Base-by-base conservation (phyloP, 1,284 basidiomycete species). In the Mycosarcoma maydis region DNA sequence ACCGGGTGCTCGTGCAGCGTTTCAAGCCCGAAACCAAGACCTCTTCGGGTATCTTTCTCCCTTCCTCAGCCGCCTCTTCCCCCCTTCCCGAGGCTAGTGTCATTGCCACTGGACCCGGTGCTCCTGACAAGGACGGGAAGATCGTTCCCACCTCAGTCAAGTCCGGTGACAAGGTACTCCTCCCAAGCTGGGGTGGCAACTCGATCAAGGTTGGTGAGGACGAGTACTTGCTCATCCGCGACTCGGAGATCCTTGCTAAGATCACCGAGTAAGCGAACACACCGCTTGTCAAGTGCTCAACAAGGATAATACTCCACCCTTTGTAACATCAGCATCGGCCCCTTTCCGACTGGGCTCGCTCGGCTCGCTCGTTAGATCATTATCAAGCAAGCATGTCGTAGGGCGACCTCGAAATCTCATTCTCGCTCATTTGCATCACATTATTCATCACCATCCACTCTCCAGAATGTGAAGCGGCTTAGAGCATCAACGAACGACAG, bases 121-220 rank as follows among this genome's bases (percentile, higher is more conserved):
- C 91, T 24, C 89, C 89, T 26, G 88, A 91, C 86, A 92, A 92
- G 75, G 88, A 92, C 6, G 94, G 95, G 41, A 83, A 86, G 32
- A 59, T 95, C 17, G 84, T 90, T n/a, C 91, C 94, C 11, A 87
- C 89, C 22, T 84, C 85, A 33, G 94, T 98, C 54, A 89, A 91
- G 85, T 86, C 89, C 26, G 95, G 95, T 42, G 95, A 98, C 85
- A 88, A 91, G 34, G 94, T 98, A 9, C 86, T 98, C 49, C 86
- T 98, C 6, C 95, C 95, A 8, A 91, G 91, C 22, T 98, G 94
- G 92, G 95, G 95, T 54, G 95, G 95, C 16, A 94, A 90, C 83
- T 84, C 91, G 17, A 94, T 98, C 85, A 98, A 98, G 85, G 89
- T 98, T 50, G 94, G 94, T 56, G 95, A 98, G 27, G 94, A 98